Evolutionary conservation across 192 early-diverging fungal species (phyloP).

Genomic region (Backusella psychrophila): DNA sequence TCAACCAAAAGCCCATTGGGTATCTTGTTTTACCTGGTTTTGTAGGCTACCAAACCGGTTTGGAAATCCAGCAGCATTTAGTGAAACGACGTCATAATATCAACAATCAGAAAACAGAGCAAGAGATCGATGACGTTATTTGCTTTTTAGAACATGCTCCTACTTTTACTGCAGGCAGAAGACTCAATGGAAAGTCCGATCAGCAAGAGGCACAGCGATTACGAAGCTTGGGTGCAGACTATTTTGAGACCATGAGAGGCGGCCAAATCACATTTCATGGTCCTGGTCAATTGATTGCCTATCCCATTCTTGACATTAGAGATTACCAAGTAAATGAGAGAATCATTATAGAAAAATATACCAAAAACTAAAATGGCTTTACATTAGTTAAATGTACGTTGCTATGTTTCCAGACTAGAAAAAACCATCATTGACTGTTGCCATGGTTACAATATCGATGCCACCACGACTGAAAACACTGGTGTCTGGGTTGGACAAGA

Average conservation of each 20-base stretch:
- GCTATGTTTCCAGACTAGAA: slow-evolving; percentile 82
- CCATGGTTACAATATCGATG: slow-evolving; percentile 57
- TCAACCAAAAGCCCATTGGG: slow-evolving; percentile 15
- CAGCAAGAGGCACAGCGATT: slow-evolving; percentile 51
- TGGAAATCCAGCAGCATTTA: slow-evolving; percentile 60
- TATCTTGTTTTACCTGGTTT: not conserved
- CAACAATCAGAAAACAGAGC: slow-evolving; percentile 25
- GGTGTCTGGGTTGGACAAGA: slow-evolving; percentile 90
- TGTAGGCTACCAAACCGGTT: slow-evolving; percentile 53
- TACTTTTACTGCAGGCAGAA: slow-evolving; percentile 88
- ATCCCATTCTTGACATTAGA: slow-evolving; percentile 84
- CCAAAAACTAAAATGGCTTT: too few relatives aligned
- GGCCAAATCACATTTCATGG: slow-evolving; percentile 98
- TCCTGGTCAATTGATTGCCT: slow-evolving; percentile 94
- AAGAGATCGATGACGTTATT: slow-evolving; percentile 35
- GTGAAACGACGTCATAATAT: slow-evolving; percentile 47
- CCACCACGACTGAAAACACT: slow-evolving; percentile 69
- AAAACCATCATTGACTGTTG: slow-evolving; percentile 75
- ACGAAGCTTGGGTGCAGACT: slow-evolving; percentile 66
- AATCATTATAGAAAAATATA: not conserved
- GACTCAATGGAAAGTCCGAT: slow-evolving; percentile 61
- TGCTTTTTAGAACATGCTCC: slow-evolving; percentile 84
- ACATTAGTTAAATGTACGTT: slow-evolving; percentile 68
- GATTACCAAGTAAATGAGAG: slow-evolving; percentile 57
- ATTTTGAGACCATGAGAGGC: slow-evolving; percentile 76